Conservation (phyloP, 2,329 filamentous ascomycete species). For the Aureobasidium sp. region DNA sequence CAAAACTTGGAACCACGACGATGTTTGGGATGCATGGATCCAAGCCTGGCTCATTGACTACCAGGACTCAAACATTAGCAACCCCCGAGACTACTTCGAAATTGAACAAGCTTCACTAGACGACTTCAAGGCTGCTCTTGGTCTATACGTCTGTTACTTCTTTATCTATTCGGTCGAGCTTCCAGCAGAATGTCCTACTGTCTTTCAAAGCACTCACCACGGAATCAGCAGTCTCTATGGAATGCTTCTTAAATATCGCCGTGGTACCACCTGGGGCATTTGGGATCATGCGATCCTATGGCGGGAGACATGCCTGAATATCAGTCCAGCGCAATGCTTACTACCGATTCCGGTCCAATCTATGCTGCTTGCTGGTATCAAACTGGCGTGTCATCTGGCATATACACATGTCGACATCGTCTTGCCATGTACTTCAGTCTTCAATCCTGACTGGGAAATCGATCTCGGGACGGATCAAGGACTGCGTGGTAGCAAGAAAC, state of each 20-base stretch:
- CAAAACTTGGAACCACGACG: constrained; percentile 41
- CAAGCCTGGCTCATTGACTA: constrained; percentile 42
- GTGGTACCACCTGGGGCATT: constrained; percentile 48
- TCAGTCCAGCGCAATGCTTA: constrained; percentile 35
- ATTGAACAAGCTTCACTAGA: constrained; percentile 29
- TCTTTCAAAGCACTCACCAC: constrained; percentile 52
- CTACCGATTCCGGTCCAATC: constrained; percentile 36
- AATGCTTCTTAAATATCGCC: constrained; percentile 49
- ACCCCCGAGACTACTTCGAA: constrained; percentile 25
- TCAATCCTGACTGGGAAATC: constrained; percentile 58
- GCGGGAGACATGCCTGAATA: constrained; percentile 36
- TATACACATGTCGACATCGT: constrained; percentile 52
- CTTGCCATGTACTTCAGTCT: constrained; percentile 52
- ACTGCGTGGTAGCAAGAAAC: constrained; percentile 48
- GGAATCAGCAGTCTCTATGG: constrained; percentile 49
- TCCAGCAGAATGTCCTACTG: constrained; percentile 42
- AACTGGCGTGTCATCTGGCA: constrained; percentile 35
- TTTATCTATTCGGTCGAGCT: constrained; percentile 46
- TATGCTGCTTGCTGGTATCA: constrained; percentile 34
- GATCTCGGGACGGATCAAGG: constrained; percentile 55
- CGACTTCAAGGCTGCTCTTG: constrained; percentile 29
- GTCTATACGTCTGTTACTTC: constrained; percentile 35
- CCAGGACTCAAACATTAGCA: constrained; percentile 31
- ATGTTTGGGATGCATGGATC: constrained; percentile 40
- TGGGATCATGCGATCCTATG: constrained; percentile 54